A percentile compares a stretch with the other conserved stretches of the same genome.
phyloP scores from a whole-genome alignment of 2,329 filamentous ascomycete species.

The Fusarium verrucosum region DNA sequence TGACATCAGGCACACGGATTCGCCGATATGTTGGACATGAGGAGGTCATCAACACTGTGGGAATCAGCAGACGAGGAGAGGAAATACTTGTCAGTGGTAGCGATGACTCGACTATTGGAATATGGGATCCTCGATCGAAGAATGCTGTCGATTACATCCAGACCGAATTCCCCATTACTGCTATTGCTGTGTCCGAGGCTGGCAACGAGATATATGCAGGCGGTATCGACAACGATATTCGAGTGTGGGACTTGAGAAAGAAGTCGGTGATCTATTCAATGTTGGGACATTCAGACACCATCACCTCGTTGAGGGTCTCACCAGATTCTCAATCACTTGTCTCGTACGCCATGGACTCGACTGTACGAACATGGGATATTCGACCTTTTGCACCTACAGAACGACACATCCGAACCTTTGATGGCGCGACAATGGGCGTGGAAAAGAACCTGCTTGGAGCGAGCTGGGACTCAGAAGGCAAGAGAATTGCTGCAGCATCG shows the following conservation, averaged over 20 bases:
- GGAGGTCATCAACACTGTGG: conserved; percentile 92
- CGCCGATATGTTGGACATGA: conserved; percentile 92
- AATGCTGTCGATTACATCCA: conserved; percentile 87
- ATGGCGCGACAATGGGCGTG: conserved; percentile 85
- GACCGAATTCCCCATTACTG: conserved; percentile 91
- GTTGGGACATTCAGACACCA: conserved; percentile 88
- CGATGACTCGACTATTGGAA: conserved; percentile 91
- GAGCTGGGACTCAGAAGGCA: conserved; percentile 88
- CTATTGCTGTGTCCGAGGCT: conserved; percentile 89
- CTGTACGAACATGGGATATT: conserved; percentile 95
- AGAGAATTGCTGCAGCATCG: conserved; percentile 87
- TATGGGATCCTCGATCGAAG: conserved; percentile 96
- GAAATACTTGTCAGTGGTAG: conserved; percentile 91
- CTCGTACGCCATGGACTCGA: conserved; percentile 93
- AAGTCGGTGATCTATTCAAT: conserved; percentile 88
- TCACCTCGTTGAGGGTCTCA: conserved; percentile 90
- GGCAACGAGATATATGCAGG: conserved; percentile 96
- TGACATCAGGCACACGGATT: conserved; percentile 91
- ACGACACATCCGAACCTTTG: conserved; percentile 85
- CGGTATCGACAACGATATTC: conserved; percentile 96
- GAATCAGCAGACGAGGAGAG: conserved; percentile 88
- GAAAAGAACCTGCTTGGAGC: conserved; percentile 93
- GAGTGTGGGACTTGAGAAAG: conserved; percentile 96
- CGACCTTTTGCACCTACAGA: conserved; percentile 92
- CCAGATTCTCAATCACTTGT: conserved; percentile 90